A percentile compares a stretch with the other conserved stretches of the same genome.
Evolutionary conservation across 2,329 filamentous ascomycete genomes (phyloP).

Genomic region (Claviceps pusilla): DNA sequence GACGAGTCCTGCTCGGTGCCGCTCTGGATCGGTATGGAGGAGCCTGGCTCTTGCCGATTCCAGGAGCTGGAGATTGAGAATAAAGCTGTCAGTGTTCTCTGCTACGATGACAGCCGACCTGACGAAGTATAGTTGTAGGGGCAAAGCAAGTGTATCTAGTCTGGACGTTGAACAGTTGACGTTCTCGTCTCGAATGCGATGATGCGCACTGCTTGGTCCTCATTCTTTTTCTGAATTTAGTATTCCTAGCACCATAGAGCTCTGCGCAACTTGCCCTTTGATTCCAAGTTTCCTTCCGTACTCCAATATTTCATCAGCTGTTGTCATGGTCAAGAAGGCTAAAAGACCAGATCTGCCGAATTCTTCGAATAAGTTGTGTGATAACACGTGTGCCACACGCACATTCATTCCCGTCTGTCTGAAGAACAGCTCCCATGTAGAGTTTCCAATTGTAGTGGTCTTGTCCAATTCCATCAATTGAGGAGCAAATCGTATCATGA

Average conservation of each 20-base stretch:
- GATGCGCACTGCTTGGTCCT: neutral
- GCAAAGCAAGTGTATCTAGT: too few species aligned
- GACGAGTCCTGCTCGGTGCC: constrained; percentile 1
- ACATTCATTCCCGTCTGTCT: constrained; percentile 22
- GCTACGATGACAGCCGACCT: constrained; percentile 2
- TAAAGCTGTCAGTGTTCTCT: neutral
- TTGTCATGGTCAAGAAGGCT: constrained; percentile 17
- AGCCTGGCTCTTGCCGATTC: constrained; percentile 1
- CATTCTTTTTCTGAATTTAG: neutral
- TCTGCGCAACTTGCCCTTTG: constrained; percentile 8
- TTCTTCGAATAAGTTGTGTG: constrained; percentile 12
- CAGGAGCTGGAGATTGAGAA: constrained; percentile 1
- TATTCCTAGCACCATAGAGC: neutral
- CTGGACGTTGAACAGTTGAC: neutral
- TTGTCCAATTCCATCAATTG: constrained; percentile 15
- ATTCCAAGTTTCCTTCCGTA: constrained; percentile 16
- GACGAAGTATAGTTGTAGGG: neutral
- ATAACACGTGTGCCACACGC: constrained; percentile 20
- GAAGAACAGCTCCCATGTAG: constrained; percentile 24
- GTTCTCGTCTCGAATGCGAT: neutral
- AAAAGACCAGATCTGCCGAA: constrained; percentile 16
- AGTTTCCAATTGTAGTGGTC: constrained; percentile 24
- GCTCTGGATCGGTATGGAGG: constrained; percentile 5
- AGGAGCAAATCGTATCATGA: constrained; percentile 31
- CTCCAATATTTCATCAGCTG: constrained; percentile 10